Evolutionary conservation across 2,329 filamentous ascomycete species (phyloP), one percentile per base, ranked within the genome.

Genomic region (Colletotrichum aenigma): DNA sequence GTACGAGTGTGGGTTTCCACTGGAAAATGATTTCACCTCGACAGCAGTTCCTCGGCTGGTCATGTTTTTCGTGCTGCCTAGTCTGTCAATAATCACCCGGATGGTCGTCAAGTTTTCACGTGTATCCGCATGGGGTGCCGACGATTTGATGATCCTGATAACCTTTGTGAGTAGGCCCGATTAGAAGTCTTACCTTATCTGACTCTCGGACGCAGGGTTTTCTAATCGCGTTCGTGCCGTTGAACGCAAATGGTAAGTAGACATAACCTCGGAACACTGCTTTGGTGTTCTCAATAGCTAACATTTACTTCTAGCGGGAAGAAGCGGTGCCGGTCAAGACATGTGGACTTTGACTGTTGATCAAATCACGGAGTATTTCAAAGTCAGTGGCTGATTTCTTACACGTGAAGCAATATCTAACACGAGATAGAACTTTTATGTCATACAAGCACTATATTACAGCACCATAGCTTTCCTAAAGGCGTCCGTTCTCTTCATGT

Each of bases 401-500:
- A 2, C 4, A 34, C 1, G 9, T 4, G 24, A 34, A 21, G 16
- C 38, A 52, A 10, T 13, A 55, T 16, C 65, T 73, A 16, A 69
- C 30, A 6, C 24, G 13, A 56, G 81, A 74, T 71, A 79, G 79
- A 77, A 79, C 32, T 75, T 87, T 61, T 87, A 85, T 76, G 67
- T 82, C 8, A 75, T 80, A 70, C 84, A 85, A 81, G 78, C 78
- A 26, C 73, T 83, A 71, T 85, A 85, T 66, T 60, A 82, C 24
- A 78, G 56, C 7, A 83, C 82, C 66, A 34, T 87, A 48, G 78
- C 78, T 12, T 71, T 86, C 24, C 78, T 82, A 6, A 85, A 85
- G 71, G 74, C 84, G 10, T 80, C 84, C 3, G 79, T 86, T 55
- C 78, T 86, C 4, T 78, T 83, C 48, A 82, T 86, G 74, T 85